Conservation (phyloP, 768 basidiomycete species). For the Cytidiella melzeri region DNA sequence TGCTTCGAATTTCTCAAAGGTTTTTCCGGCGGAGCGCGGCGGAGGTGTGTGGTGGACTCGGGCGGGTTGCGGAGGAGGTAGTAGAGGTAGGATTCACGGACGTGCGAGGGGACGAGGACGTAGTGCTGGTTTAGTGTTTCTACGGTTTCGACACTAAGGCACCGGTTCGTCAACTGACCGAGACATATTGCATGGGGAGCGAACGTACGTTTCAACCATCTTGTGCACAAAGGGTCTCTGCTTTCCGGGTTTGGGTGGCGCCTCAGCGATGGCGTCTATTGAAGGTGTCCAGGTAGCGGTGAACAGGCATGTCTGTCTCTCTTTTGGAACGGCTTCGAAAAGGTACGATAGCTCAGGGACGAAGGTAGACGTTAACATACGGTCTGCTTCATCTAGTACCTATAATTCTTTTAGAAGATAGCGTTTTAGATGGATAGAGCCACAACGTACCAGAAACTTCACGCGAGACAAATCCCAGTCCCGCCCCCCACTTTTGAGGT, state of each 20-base stretch:
- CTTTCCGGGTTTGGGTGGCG: constrained; percentile 75
- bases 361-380: constrained; percentile 85
- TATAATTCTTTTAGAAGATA: constrained; percentile 23
- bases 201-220: constrained; percentile 61
- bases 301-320: constrained; percentile 95
- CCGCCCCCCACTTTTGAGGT: constrained; percentile 66
- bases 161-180: no score
- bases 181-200: no score
- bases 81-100: constrained; percentile 89
- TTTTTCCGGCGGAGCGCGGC: constrained; percentile 58
- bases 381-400: constrained; percentile 96
- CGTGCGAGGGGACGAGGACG: constrained; percentile 89
- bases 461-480: constrained; percentile 84
- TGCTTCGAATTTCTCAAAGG: constrained; percentile 30
- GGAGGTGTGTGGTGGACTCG: constrained; percentile 62
- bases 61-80: constrained; percentile 87
- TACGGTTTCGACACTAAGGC: constrained; percentile 78
- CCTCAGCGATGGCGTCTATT: constrained; percentile 71
- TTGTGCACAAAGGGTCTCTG: constrained; percentile 82
- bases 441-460: constrained; percentile 66
- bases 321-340: constrained; percentile 69
- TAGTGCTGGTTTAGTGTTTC: constrained; percentile 83
- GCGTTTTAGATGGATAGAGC: background rate
- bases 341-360: constrained; percentile 76
- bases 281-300: constrained; percentile 91